Percentiles rank a stretch among this genome's conserved stretches.
phyloP scores from a whole-genome alignment of 192 early-diverging fungal species.

The Phycomyces nitens region DNA sequence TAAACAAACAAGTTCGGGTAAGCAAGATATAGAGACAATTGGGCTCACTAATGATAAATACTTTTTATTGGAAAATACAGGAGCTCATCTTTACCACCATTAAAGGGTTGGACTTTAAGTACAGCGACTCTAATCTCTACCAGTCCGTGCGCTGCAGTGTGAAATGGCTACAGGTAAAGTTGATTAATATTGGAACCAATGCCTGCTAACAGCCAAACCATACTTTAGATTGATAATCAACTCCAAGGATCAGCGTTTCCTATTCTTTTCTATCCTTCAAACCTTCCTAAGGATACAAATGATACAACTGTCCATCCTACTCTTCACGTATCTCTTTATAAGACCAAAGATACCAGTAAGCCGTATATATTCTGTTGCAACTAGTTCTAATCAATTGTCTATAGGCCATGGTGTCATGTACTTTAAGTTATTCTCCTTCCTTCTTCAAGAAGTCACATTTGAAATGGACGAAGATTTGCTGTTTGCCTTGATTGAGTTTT shows the following conservation, averaged over 20 bases:
- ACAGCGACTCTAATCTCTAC: conserved; percentile 63
- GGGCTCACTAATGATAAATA: no score
- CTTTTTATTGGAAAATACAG: no score
- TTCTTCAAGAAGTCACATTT: conserved; percentile 82
- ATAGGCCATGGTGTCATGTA: conserved; percentile 81
- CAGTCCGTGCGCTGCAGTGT: conserved; percentile 60
- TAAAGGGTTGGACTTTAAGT: conserved; percentile 62
- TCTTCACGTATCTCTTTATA: conserved; percentile 61
- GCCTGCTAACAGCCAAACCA: not conserved
- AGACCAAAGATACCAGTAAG: conserved; percentile 68
- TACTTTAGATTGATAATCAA: conserved; percentile 79
- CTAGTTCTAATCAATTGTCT: no score
- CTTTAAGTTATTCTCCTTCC: conserved; percentile 73
- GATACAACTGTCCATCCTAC: conserved; percentile 42
- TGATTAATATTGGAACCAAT: no score
- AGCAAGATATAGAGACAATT: no score
- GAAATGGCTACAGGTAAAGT: conserved; percentile 63
- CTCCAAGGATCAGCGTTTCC: conserved; percentile 68
- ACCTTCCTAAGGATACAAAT: conserved; percentile 54
- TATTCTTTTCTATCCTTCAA: conserved; percentile 83
- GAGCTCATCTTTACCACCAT: conserved; percentile 77
- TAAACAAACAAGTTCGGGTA: conserved; percentile 53
- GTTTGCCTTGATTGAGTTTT: conserved; percentile 68
- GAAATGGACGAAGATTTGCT: conserved; percentile 87
- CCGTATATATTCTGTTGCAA: not conserved